Conservation (phyloP, 2,329 filamentous ascomycete species). For the Pseudopithomyces chartarum region DNA sequence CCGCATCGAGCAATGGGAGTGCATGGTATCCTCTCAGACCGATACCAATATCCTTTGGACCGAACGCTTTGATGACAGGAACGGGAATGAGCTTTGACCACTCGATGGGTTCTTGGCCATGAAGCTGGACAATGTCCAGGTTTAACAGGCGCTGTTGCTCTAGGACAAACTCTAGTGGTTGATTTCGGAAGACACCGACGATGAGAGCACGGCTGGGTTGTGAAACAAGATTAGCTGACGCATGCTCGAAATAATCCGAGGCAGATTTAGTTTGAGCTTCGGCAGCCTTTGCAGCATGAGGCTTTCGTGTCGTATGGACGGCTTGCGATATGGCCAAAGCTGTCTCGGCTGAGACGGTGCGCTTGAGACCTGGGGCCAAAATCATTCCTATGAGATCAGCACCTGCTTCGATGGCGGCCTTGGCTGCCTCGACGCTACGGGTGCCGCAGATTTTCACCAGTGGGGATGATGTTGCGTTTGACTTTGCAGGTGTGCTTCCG, state of each 20-base stretch:
- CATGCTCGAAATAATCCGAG: slow-evolving; percentile 74
- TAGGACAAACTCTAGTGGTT: slow-evolving; percentile 81
- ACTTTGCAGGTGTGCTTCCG: slow-evolving; percentile 39
- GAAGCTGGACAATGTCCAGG: slow-evolving; percentile 89
- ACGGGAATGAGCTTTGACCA: slow-evolving; percentile 91
- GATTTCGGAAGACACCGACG: slow-evolving; percentile 93
- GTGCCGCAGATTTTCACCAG: slow-evolving; percentile 97
- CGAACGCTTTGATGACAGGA: slow-evolving; percentile 86
- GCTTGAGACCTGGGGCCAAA: slow-evolving; percentile 78
- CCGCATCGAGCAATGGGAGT: slow-evolving; percentile 84
- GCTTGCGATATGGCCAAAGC: slow-evolving; percentile 80
- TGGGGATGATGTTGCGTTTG: slow-evolving; percentile 38
- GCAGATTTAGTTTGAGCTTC: slow-evolving; percentile 41
- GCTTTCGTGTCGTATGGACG: slow-evolving; percentile 64
- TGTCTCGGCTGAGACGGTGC: slow-evolving; percentile 77
- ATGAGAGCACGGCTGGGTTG: slow-evolving; percentile 70
- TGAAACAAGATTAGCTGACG: slow-evolving; percentile 51
- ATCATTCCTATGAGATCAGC: slow-evolving; percentile 95
- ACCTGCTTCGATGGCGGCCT: slow-evolving; percentile 79
- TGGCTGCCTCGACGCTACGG: slow-evolving; percentile 78
- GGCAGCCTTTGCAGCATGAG: slow-evolving; percentile 26
- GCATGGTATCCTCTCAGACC: slow-evolving; percentile 79
- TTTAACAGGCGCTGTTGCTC: slow-evolving; percentile 75
- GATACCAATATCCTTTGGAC: slow-evolving; percentile 74
- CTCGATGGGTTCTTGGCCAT: slow-evolving; percentile 89